Conservation (phyloP, 139 green algal genomes). For the Yamagishiella unicocca region DNA sequence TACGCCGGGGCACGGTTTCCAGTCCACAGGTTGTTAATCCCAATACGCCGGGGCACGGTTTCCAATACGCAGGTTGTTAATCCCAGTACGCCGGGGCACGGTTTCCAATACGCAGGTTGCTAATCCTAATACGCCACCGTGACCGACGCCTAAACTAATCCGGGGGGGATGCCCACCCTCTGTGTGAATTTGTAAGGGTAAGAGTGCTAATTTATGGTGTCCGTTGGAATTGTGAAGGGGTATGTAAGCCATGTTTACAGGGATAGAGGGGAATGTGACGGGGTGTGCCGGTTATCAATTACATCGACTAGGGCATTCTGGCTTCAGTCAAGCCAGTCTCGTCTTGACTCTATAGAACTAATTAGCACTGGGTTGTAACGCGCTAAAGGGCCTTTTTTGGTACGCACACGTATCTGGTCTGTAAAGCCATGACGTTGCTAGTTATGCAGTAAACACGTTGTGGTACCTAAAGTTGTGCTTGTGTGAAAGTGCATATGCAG, state of each 20-base stretch:
- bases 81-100: too few species aligned
- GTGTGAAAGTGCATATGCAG: background rate
- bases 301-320: background rate
- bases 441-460: slow-evolving; percentile 1
- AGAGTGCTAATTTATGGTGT: background rate
- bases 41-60: too few species aligned
- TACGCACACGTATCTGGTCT: background rate
- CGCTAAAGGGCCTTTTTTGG: background rate
- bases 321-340: background rate
- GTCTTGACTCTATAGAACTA: background rate
- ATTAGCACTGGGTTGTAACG: background rate
- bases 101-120: too few species aligned
- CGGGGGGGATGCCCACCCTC: too few species aligned
- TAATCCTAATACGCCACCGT: too few species aligned
- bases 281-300: background rate
- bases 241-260: background rate
- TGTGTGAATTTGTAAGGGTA: background rate
- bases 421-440: background rate
- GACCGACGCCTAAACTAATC: too few species aligned
- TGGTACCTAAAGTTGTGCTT: background rate
- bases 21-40: too few species aligned
- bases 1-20: too few species aligned
- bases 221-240: background rate
- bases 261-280: background rate
- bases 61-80: too few species aligned